Conservation (phyloP, 352 stramenopile species). For the Plasmopara viticola region DNA sequence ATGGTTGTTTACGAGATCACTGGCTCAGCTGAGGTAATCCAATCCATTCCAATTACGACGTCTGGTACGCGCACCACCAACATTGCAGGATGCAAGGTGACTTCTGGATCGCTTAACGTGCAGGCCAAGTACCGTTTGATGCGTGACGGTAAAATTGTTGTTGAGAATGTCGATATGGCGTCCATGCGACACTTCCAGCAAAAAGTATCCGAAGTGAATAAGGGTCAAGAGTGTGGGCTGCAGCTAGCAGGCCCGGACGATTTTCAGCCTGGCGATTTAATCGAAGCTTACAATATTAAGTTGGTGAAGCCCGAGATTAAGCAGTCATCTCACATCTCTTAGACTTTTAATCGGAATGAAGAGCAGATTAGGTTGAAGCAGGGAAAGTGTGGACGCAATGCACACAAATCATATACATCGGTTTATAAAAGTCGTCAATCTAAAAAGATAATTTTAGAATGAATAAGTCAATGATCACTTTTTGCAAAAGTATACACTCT, state of each 20-base stretch:
- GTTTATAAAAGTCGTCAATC: too few species aligned
- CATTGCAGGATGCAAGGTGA: conserved; percentile 94
- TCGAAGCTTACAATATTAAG: conserved; percentile 87
- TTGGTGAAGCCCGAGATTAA: conserved; percentile 64
- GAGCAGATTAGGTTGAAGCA: too few species aligned
- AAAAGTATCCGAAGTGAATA: conserved; percentile 86
- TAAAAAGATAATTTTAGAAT: too few species aligned
- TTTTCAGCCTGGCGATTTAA: conserved; percentile 92
- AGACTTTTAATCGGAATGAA: conserved; percentile 3
- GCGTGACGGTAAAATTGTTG: conserved; percentile 89
- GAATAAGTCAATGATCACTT: too few species aligned
- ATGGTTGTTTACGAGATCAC: conserved; percentile 61
- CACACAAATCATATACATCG: too few species aligned
- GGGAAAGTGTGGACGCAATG: too few species aligned
- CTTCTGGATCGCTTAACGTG: conserved; percentile 89
- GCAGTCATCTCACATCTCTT: conserved; percentile 9
- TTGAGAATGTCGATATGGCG: conserved; percentile 76
- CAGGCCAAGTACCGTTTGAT: conserved; percentile 76
- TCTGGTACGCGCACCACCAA: conserved; percentile 85
- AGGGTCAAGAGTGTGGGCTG: conserved; percentile 98
- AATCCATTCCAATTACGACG: conserved; percentile 81
- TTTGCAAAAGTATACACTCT: too few species aligned
- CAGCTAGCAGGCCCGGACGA: conserved; percentile 89
- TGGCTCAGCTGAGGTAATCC: conserved; percentile 70
- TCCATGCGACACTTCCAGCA: conserved; percentile 90